phyloP scores from a whole-genome alignment of 1,284 basidiomycete species.

The Kwoniella shivajii region DNA sequence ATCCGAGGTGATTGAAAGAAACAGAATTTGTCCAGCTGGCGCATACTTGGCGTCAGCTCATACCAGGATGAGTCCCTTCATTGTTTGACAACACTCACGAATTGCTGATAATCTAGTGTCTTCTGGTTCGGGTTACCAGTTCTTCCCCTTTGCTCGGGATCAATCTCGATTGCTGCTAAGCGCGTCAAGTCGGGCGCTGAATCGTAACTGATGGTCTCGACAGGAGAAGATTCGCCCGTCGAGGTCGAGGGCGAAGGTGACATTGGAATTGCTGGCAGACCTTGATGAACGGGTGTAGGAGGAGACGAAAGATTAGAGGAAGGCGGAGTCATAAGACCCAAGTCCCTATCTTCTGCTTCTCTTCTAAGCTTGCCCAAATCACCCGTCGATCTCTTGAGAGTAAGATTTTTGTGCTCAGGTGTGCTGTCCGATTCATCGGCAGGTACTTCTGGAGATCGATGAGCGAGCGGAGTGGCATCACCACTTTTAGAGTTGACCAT shows the following conservation, averaged over 20 bases:
- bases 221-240: slow-evolving; percentile 48
- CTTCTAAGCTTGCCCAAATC: slow-evolving; percentile 31
- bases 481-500: slow-evolving; percentile 22
- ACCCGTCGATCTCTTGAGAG: slow-evolving; percentile 36
- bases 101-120: slow-evolving; percentile 47
- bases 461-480: slow-evolving; percentile 35
- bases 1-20: slow-evolving; percentile 51
- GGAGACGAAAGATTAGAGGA: slow-evolving; percentile 50
- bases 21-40: slow-evolving; percentile 52
- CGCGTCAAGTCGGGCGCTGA: slow-evolving; percentile 29
- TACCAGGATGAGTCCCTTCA: neutral
- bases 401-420: slow-evolving; percentile 22
- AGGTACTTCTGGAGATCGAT: slow-evolving; percentile 33
- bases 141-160: slow-evolving; percentile 28
- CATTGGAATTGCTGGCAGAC: slow-evolving; percentile 19
- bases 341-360: slow-evolving; percentile 22
- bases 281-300: slow-evolving; percentile 32
- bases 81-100: slow-evolving; percentile 46
- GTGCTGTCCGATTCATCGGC: slow-evolving; percentile 6
- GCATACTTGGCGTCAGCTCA: slow-evolving; percentile 6
- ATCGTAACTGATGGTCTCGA: slow-evolving; percentile 33
- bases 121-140: slow-evolving; percentile 29
- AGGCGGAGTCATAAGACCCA: slow-evolving; percentile 47
- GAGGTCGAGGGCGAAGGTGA: slow-evolving; percentile 42
- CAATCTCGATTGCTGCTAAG: slow-evolving; percentile 24